phyloP scores from a whole-genome alignment of 306 rosid genomes.

The Fagus crenata region DNA sequence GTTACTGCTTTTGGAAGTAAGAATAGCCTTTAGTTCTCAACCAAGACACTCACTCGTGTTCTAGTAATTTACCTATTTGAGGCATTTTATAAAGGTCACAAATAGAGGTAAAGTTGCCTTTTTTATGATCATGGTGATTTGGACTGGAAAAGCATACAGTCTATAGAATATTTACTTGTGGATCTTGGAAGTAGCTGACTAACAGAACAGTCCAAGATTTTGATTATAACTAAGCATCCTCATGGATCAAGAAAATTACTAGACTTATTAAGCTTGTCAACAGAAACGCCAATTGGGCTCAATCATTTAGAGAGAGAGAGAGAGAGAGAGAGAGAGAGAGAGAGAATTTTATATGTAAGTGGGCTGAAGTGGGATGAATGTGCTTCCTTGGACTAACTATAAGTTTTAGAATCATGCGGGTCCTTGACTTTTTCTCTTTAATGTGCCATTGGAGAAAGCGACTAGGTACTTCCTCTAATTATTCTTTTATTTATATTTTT shows the following conservation, averaged over 20 bases:
- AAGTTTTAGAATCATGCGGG: no score
- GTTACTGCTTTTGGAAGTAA: conserved; percentile 20
- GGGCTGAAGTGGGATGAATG: conserved; percentile 8
- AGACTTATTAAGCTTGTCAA: neutral
- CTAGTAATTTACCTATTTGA: neutral
- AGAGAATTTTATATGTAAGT: neutral
- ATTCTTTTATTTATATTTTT: no score
- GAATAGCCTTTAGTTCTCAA: conserved; percentile 2
- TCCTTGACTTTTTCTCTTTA: no score
- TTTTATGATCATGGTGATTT: neutral
- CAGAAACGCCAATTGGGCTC: conserved; percentile 24
- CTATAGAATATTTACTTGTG: neutral
- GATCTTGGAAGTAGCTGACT: conserved; percentile 16
- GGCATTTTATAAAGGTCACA: neutral
- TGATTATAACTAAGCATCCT: conserved; percentile 29
- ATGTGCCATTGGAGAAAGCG: no score
- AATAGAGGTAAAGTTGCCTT: neutral
- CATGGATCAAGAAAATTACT: conserved; percentile 11
- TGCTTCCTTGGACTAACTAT: neutral
- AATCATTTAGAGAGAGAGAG: conserved; percentile 27
- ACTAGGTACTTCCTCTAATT: no score
- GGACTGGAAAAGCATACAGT: neutral
- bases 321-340: neutral
- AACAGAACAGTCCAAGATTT: conserved; percentile 5
- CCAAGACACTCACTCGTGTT: conserved; percentile 7